phyloP scores from a whole-genome alignment of 2,329 filamentous ascomycete species.

The Sporothrix humicola region DNA sequence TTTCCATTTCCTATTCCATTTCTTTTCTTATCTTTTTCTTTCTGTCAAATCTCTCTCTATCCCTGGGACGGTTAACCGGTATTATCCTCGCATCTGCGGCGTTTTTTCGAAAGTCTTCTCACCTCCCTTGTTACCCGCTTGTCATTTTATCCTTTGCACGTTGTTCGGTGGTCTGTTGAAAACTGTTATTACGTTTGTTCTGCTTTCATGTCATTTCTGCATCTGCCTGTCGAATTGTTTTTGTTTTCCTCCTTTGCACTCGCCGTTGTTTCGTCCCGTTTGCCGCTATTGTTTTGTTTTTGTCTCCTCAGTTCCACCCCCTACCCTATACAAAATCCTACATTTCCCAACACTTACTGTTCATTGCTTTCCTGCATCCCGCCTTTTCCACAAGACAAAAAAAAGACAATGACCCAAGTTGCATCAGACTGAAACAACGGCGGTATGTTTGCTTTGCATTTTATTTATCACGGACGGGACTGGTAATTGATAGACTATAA shows the following conservation, averaged over 20 bases:
- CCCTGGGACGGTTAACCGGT: slow-evolving; percentile 33
- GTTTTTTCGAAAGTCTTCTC: slow-evolving; percentile 38
- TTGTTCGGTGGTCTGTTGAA: slow-evolving; percentile 23
- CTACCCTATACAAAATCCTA: slow-evolving; percentile 18
- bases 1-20: slow-evolving; percentile 30
- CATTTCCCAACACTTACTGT: slow-evolving; percentile 3
- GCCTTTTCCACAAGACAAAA: slow-evolving; percentile 36
- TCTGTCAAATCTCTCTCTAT: slow-evolving; percentile 31
- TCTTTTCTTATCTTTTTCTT: slow-evolving; percentile 28
- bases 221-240: slow-evolving; percentile 38
- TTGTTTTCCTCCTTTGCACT: slow-evolving; percentile 37
- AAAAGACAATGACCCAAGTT: slow-evolving; percentile 44
- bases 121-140: slow-evolving; percentile 38
- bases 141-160: slow-evolving; percentile 35
- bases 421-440: slow-evolving; percentile 48
- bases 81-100: slow-evolving; percentile 41
- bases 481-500: slow-evolving; percentile 46
- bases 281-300: slow-evolving; percentile 35
- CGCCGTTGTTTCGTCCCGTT: slow-evolving; percentile 32
- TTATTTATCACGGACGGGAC: slow-evolving; percentile 44
- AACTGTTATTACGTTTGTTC: slow-evolving; percentile 37
- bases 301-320: slow-evolving; percentile 35
- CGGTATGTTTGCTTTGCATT: slow-evolving; percentile 46
- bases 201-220: slow-evolving; percentile 34
- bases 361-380: slow-evolving; percentile 19